Evolutionary conservation across 306 rosid genomes (phyloP).

Genomic region (Cucumis hystrix): DNA sequence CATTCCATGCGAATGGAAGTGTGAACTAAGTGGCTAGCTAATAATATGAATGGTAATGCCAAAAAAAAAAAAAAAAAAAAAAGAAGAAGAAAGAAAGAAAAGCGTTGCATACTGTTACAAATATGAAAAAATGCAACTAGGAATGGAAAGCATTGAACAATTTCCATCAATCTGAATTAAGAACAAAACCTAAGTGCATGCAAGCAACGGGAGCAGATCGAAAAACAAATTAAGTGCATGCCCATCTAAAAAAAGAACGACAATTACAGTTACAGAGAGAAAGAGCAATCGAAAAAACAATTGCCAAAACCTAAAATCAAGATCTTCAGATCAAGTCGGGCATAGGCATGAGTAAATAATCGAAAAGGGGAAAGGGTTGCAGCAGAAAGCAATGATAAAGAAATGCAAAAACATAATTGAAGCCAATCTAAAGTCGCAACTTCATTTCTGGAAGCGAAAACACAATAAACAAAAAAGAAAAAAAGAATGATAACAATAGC

Average conservation of each 20-base stretch:
- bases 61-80: too few relatives aligned
- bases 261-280: conserved; percentile 2
- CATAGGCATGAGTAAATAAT: background rate
- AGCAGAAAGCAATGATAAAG: background rate
- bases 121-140: background rate
- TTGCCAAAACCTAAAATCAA: conserved; percentile 1
- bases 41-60: background rate
- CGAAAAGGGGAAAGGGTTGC: background rate
- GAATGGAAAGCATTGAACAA: background rate
- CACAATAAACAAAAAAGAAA: background rate
- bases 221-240: background rate
- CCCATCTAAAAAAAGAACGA: conserved; percentile 3
- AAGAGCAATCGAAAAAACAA: background rate
- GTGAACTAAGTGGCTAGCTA: background rate
- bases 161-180: conserved; percentile 3
- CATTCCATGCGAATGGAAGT: background rate
- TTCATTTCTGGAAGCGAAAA: background rate
- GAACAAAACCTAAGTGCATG: conserved; percentile 11
- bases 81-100: background rate
- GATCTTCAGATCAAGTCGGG: background rate
- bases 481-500: background rate
- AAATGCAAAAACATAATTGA: conserved; percentile 4
- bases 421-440: background rate
- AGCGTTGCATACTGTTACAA: background rate
- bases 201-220: conserved; percentile 19